These are phyloP conservation scores for Isochrysis galbana DNA, from an alignment of 78 protist genomes.

Conservation along the genomic window DNA sequence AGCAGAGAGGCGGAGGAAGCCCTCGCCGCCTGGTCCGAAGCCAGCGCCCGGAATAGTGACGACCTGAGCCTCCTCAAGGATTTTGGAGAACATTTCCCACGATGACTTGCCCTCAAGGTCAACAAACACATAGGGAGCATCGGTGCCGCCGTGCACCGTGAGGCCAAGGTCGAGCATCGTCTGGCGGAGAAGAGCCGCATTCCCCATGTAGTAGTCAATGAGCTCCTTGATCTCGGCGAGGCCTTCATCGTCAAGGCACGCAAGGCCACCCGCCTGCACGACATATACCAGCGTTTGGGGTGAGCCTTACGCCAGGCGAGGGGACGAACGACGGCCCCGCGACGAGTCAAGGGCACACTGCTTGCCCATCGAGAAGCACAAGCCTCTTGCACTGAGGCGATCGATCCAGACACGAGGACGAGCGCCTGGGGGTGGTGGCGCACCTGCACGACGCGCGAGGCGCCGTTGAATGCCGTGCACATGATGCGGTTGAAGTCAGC, in stretches of 20 bases:
- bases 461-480: slow-evolving; percentile 30
- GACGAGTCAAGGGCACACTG: too few relatives aligned
- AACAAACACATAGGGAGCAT: slow-evolving; percentile 21
- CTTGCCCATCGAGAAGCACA: too few relatives aligned
- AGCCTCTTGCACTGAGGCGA: too few relatives aligned
- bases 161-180: not conserved
- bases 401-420: too few relatives aligned
- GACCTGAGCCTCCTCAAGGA: slow-evolving; percentile 8
- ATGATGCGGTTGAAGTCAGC: slow-evolving; percentile 29
- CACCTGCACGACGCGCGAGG: not conserved
- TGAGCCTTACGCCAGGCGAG: too few relatives aligned
- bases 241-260: slow-evolving; percentile 24
- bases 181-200: not conserved
- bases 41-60: slow-evolving; percentile 26
- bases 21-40: slow-evolving; percentile 38
- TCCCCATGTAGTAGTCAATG: slow-evolving; percentile 21
- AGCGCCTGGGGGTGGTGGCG: too few relatives aligned
- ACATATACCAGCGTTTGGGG: too few relatives aligned
- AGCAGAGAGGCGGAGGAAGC: slow-evolving; percentile 30
- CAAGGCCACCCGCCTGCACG: slow-evolving; percentile 11
- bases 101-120: not conserved
- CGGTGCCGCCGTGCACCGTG: slow-evolving; percentile 20
- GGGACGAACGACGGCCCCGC: too few relatives aligned
- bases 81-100: slow-evolving; percentile 13
- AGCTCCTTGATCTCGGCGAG: not conserved